Evolutionary conservation across 73 alveolate species (phyloP).

Genomic region (Breviolum minutum): DNA sequence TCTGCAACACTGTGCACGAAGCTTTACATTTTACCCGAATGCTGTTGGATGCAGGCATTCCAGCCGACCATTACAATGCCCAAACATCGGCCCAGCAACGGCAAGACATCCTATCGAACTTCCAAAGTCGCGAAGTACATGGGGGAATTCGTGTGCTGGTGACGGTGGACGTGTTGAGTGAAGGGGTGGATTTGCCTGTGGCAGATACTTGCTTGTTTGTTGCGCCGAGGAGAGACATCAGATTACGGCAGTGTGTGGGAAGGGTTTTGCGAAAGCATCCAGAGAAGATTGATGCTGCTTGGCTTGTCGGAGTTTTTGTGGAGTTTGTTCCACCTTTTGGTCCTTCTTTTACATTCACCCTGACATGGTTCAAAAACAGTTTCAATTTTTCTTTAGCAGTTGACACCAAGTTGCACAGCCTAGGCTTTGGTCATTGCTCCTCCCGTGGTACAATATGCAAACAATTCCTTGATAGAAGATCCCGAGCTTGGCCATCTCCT

Average conservation of each 20-base stretch:
- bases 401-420: too few relatives aligned
- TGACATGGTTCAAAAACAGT: too few relatives aligned
- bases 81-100: background rate
- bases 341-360: too few relatives aligned
- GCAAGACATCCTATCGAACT: conserved; percentile 11
- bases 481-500: conserved; percentile 3
- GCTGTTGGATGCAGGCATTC: conserved; percentile 1
- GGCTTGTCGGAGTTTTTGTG: background rate
- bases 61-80: conserved; percentile 32
- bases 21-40: background rate
- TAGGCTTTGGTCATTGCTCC: conserved; percentile 12
- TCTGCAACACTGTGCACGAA: conserved; percentile 20
- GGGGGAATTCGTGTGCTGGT: conserved; percentile 48
- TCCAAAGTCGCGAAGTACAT: background rate
- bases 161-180: conserved; percentile 44
- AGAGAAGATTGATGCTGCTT: background rate
- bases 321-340: too few relatives aligned
- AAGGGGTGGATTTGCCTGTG: conserved; percentile 6
- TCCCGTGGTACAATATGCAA: background rate
- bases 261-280: conserved; percentile 7
- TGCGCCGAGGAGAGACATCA: background rate
- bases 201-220: conserved; percentile 41
- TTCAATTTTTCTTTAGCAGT: too few relatives aligned
- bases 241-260: conserved; percentile 43
- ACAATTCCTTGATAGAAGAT: background rate